These are phyloP conservation scores for Cordia subcordata DNA, from an alignment of 257 asterid species.

Conservation along the genomic window DNA sequence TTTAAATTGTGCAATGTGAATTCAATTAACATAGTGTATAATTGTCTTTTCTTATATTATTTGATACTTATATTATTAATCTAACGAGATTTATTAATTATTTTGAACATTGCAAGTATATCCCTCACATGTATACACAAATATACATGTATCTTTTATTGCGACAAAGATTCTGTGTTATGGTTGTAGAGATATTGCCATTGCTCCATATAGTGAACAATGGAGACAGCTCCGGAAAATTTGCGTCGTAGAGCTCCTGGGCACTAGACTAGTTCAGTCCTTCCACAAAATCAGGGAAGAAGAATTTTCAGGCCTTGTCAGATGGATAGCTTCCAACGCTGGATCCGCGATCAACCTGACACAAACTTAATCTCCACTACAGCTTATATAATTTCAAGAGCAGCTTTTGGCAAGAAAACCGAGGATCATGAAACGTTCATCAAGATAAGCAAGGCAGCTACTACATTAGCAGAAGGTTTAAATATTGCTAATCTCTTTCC, in stretches of 20 bases:
- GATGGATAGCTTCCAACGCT: too few relatives aligned
- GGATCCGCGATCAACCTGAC: conserved; percentile 28
- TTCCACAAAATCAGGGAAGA: conserved; percentile 21
- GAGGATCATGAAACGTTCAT: conserved; percentile 16
- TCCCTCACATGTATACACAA: too few relatives aligned
- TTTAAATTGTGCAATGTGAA: too few relatives aligned
- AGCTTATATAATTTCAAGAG: conserved; percentile 7
- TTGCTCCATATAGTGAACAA: conserved; percentile 16
- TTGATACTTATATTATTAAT: too few relatives aligned
- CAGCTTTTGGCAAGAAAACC: conserved; percentile 25
- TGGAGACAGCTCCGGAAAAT: too few relatives aligned
- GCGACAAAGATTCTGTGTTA: conserved; percentile 20
- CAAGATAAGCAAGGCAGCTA: conserved; percentile 1
- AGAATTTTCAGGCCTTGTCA: conserved; percentile 5
- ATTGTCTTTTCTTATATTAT: too few relatives aligned
- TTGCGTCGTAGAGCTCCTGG: too few relatives aligned
- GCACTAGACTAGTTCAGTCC: conserved; percentile 21
- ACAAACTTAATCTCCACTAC: conserved; percentile 9
- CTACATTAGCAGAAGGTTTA: background rate
- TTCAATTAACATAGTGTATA: too few relatives aligned
- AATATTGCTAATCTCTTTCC: too few relatives aligned
- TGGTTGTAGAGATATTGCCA: conserved; percentile 13
- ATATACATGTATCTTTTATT: too few relatives aligned
- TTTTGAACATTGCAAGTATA: too few relatives aligned
- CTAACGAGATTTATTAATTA: too few relatives aligned